Conservation (phyloP, 441 rosid species). For the Breynia disticha region DNA sequence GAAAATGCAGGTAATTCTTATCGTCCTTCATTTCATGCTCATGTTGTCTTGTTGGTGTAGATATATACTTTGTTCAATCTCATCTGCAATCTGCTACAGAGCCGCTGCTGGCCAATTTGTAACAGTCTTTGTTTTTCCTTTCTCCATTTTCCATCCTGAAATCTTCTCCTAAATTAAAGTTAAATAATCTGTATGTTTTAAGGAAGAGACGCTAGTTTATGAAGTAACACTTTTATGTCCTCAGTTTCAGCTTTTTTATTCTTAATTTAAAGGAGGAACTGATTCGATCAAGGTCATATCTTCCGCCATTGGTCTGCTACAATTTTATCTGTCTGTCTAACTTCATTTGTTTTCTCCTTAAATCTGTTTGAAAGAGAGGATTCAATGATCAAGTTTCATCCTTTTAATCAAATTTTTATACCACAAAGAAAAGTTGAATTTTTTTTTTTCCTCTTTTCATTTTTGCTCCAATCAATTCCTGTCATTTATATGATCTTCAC, state of each 20-base stretch:
- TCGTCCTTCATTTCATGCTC: too few species aligned
- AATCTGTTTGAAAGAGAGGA: neutral
- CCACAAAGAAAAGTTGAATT: too few species aligned
- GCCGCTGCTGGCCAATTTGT: slow-evolving; percentile 15
- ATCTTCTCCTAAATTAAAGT: neutral
- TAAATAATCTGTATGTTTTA: slow-evolving; percentile 8
- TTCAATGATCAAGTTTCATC: too few species aligned
- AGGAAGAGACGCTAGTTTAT: slow-evolving; percentile 12
- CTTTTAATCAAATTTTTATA: too few species aligned
- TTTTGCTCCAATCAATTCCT: too few species aligned
- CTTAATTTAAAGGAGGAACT: slow-evolving; percentile 7
- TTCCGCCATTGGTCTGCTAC: neutral
- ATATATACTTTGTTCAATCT: too few species aligned
- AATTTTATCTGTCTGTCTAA: neutral
- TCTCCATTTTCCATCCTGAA: neutral
- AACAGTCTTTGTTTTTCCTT: neutral
- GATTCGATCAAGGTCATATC: slow-evolving; percentile 4
- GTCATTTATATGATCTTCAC: neutral
- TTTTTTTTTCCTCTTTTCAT: too few species aligned
- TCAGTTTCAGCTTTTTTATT: slow-evolving; percentile 7
- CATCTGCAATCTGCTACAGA: slow-evolving; percentile 10
- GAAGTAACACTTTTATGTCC: slow-evolving; percentile 2
- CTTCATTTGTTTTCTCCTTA: neutral
- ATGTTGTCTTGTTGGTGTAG: too few species aligned
- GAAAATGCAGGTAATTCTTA: too few species aligned